Percentiles rank a stretch among this genome's conserved stretches.
These are phyloP conservation scores for Aspergillus hiratsukae DNA, from an alignment of 2,329 filamentous ascomycete genomes.

Conservation along the genomic window DNA sequence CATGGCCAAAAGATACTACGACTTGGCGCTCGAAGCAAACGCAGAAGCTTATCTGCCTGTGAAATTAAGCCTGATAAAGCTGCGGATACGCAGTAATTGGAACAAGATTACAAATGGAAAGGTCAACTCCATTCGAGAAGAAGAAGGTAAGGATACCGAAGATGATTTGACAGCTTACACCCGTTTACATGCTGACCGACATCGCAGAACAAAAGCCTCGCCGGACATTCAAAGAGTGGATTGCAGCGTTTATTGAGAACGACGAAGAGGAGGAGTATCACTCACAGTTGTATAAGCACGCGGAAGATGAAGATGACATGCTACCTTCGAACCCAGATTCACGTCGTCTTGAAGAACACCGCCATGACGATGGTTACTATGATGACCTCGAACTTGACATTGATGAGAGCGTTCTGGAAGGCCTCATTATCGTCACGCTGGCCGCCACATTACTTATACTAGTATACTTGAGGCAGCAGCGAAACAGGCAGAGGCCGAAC, in stretches of 20 bases:
- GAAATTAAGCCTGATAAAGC: conserved; percentile 78
- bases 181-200: conserved; percentile 23
- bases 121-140: conserved; percentile 87
- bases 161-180: not conserved
- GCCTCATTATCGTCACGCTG: conserved; percentile 74
- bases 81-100: conserved; percentile 85
- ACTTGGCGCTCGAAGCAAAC: conserved; percentile 85
- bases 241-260: conserved; percentile 75
- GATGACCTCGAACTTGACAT: conserved; percentile 60
- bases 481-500: conserved; percentile 35
- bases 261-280: conserved; percentile 64
- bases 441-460: conserved; percentile 70
- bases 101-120: conserved; percentile 87
- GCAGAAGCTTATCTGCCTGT: conserved; percentile 92
- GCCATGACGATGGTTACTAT: conserved; percentile 49
- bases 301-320: conserved; percentile 32
- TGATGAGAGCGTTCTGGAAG: conserved; percentile 79
- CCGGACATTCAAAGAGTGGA: conserved; percentile 80
- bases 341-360: conserved; percentile 24
- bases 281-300: conserved; percentile 45
- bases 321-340: conserved; percentile 22
- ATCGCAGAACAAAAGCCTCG: conserved; percentile 61
- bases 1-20: conserved; percentile 93
- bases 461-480: conserved; percentile 64
- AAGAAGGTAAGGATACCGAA: conserved; percentile 61